phyloP scores from a whole-genome alignment of 176 grass and related monocot genomes.

The Phoenix roebelenii region DNA sequence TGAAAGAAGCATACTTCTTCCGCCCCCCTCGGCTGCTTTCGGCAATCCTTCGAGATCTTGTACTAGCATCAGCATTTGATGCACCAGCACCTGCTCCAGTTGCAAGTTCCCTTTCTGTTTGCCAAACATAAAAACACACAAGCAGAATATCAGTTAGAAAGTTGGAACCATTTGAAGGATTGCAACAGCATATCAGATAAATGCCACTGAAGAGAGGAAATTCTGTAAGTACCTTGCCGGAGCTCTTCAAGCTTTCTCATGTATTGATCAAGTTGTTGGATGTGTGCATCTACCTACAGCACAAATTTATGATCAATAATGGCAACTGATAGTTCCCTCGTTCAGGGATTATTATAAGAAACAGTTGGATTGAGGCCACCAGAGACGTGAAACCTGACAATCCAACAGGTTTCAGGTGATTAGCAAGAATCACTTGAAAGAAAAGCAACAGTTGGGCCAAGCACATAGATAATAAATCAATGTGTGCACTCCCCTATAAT shows the following conservation, averaged over 20 bases:
- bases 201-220: no score
- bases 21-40: slow-evolving; percentile 84
- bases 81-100: slow-evolving; percentile 24
- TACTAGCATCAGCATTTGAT: slow-evolving; percentile 26
- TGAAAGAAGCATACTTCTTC: slow-evolving; percentile 67
- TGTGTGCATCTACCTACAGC: slow-evolving; percentile 91
- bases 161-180: no score
- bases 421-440: no score
- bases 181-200: no score
- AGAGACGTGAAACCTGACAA: no score
- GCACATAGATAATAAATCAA: no score
- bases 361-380: no score
- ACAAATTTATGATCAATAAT: slow-evolving; percentile 16
- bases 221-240: slow-evolving; percentile 39
- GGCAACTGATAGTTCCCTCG: no score
- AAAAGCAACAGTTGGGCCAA: no score
- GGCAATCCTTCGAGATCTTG: slow-evolving; percentile 48
- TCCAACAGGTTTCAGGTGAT: no score
- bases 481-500: no score
- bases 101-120: slow-evolving; percentile 39
- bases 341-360: no score
- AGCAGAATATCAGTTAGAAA: neutral
- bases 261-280: slow-evolving; percentile 92
- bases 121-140: slow-evolving; percentile 9
- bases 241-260: slow-evolving; percentile 92